These are phyloP conservation scores for Parafenestella ontariensis DNA, from an alignment of 2,329 filamentous ascomycete species.

Conservation along the genomic window DNA sequence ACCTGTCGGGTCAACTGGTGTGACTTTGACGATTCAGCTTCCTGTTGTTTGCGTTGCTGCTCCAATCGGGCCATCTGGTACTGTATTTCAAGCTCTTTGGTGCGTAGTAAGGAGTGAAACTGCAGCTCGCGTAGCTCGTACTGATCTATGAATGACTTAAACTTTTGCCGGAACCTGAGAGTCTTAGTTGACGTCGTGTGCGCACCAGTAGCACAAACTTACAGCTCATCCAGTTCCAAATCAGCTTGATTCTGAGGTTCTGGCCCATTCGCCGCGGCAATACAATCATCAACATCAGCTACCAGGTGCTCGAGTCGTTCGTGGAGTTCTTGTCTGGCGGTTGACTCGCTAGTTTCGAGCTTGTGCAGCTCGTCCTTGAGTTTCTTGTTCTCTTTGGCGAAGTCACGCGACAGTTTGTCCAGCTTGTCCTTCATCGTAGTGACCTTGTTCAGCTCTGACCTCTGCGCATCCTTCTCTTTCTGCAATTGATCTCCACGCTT, in stretches of 20 bases:
- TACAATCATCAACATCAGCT: constrained; percentile 84
- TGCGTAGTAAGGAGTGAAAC: constrained; percentile 88
- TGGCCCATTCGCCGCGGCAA: constrained; percentile 84
- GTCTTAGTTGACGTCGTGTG: constrained; percentile 11
- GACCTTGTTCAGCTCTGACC: constrained; percentile 88
- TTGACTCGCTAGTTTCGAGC: constrained; percentile 83
- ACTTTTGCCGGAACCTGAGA: constrained; percentile 71
- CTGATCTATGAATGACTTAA: constrained; percentile 95
- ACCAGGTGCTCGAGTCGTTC: constrained; percentile 82
- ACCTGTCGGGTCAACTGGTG: constrained; percentile 90
- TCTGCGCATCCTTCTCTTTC: constrained; percentile 92
- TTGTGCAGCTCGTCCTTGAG: constrained; percentile 93
- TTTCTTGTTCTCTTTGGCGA: constrained; percentile 97
- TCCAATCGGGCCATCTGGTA: constrained; percentile 89
- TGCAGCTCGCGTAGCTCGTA: constrained; percentile 95
- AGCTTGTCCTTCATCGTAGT: constrained; percentile 93
- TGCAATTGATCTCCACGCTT: constrained; percentile 92
- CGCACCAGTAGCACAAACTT: constrained; percentile 47
- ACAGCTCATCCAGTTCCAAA: constrained; percentile 90
- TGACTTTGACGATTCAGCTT: constrained; percentile 79
- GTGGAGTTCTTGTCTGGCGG: constrained; percentile 82
- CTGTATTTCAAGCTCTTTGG: constrained; percentile 95
- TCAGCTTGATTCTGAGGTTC: constrained; percentile 78
- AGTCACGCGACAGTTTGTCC: constrained; percentile 92
- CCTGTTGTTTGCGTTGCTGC: constrained; percentile 86